Conservation (phyloP, 257 asterid genomes). For the Ophiorrhiza pumila region DNA sequence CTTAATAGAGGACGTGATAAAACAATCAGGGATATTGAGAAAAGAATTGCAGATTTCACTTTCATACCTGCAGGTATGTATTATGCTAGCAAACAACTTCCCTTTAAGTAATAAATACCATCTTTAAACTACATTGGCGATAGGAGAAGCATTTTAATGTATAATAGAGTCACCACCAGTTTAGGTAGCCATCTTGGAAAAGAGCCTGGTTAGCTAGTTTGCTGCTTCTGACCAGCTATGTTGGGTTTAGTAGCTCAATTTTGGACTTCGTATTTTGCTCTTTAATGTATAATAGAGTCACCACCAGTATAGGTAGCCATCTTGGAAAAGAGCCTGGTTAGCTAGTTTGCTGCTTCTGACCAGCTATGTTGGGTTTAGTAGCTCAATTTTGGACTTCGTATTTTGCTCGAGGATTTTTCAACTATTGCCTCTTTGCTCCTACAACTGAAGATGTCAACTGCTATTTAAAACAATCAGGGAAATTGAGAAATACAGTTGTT, state of each 20-base stretch:
- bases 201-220: background rate
- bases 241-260: background rate
- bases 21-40: slow-evolving; percentile 69
- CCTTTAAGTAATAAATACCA: background rate
- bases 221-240: background rate
- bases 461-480: background rate
- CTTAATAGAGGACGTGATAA: slow-evolving; percentile 85
- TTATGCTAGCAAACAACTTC: background rate
- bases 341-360: background rate
- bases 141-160: background rate
- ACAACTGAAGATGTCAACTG: background rate
- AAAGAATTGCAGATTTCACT: slow-evolving; percentile 92
- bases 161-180: background rate
- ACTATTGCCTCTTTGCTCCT: background rate
- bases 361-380: background rate
- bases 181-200: background rate
- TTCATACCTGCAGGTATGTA: slow-evolving; percentile 90
- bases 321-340: background rate
- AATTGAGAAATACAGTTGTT: background rate
- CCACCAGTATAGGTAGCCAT: background rate
- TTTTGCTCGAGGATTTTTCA: background rate
- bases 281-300: background rate
- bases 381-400: background rate
- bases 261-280: background rate
- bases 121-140: background rate